phyloP scores from a whole-genome alignment of 2,329 filamentous ascomycete species.

The Lachnellula arida region DNA sequence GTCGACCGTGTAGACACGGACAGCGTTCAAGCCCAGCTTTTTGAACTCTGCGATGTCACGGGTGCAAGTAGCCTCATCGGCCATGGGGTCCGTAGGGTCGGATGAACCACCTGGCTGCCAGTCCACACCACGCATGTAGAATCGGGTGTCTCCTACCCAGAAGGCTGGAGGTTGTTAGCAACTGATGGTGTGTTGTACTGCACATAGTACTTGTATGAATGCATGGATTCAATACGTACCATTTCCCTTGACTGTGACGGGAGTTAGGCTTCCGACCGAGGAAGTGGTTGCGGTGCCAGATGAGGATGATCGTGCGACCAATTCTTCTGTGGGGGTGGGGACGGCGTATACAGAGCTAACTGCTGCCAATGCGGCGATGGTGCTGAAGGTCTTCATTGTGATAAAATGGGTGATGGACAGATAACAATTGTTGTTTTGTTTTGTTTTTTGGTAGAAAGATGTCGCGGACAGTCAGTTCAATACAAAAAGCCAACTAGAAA shows the following conservation, averaged over 20 bases:
- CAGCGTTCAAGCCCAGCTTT: constrained; percentile 65
- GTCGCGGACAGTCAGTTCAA: no score
- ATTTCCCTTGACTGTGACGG: constrained; percentile 27
- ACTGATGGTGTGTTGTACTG: neutral
- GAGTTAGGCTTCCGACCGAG: neutral
- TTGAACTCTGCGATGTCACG: constrained; percentile 64
- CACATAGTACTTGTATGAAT: neutral
- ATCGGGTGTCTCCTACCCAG: constrained; percentile 31
- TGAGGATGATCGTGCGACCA: constrained; percentile 19
- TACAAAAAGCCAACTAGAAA: no score
- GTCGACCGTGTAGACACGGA: constrained; percentile 71
- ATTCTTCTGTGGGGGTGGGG: constrained; percentile 17
- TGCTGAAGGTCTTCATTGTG: constrained; percentile 29
- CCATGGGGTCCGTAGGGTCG: constrained; percentile 58
- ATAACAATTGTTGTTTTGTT: neutral
- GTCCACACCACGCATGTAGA: constrained; percentile 59
- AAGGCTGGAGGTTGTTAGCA: constrained; percentile 24
- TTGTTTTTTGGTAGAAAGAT: neutral
- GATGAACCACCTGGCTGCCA: constrained; percentile 59
- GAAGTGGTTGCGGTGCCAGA: constrained; percentile 24
- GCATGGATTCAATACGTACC: constrained; percentile 15
- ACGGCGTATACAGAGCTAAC: constrained; percentile 17
- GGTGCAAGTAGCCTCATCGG: constrained; percentile 53
- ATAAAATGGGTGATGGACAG: neutral
- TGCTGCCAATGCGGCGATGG: constrained; percentile 28